Evolutionary conservation across 805 yeast genomes (phyloP).

Genomic region (Naumovozyma castellii): DNA sequence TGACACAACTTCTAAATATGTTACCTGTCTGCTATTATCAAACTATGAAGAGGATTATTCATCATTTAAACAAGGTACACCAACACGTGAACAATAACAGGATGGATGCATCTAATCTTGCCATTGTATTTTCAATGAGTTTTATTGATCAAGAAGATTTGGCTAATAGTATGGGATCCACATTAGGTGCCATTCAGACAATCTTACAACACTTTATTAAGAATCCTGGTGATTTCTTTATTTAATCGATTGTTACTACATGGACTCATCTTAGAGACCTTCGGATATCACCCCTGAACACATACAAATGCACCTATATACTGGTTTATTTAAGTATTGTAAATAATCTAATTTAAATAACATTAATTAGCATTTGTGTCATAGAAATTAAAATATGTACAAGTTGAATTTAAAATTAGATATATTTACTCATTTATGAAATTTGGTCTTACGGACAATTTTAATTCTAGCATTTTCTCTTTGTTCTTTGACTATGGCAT

Average conservation of each 20-base stretch:
- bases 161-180: constrained; percentile 39
- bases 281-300: too few relatives aligned
- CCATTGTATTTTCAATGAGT: constrained; percentile 76
- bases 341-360: too few relatives aligned
- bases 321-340: too few relatives aligned
- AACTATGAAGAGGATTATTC: constrained; percentile 54
- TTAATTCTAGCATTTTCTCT: constrained; percentile 23
- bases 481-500: constrained; percentile 26
- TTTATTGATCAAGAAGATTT: constrained; percentile 39
- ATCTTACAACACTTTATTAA: constrained; percentile 42
- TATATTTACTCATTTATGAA: constrained; percentile 14
- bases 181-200: constrained; percentile 45
- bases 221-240: constrained; percentile 29
- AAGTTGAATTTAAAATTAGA: too few relatives aligned
- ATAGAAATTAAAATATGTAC: too few relatives aligned
- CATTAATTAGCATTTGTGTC: too few relatives aligned
- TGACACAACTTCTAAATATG: constrained; percentile 28
- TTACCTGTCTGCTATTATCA: constrained; percentile 62
- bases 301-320: too few relatives aligned
- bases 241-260: too few relatives aligned
- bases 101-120: constrained; percentile 84
- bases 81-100: constrained; percentile 58
- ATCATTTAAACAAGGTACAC: constrained; percentile 63
- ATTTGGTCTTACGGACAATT: constrained; percentile 23
- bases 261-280: too few relatives aligned